phyloP scores from a whole-genome alignment of 805 yeast species.

The Isabelozyma rhagii region DNA sequence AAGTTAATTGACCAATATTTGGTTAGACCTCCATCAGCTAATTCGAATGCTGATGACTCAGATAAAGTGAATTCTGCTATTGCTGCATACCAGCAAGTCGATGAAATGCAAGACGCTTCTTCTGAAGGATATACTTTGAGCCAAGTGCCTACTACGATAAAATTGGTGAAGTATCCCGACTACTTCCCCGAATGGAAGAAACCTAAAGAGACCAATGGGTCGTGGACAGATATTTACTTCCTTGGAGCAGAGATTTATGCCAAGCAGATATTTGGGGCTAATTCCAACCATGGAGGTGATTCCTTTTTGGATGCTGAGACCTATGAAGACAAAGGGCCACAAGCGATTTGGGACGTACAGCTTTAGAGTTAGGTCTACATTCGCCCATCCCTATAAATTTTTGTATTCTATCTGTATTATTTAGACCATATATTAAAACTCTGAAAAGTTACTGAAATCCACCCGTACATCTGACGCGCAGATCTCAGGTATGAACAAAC shows the following conservation, averaged over 20 bases:
- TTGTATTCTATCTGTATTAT: not conserved
- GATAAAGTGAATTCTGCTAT: conserved; percentile 36
- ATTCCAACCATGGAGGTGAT: conserved; percentile 53
- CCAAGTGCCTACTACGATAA: conserved; percentile 81
- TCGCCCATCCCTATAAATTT: not conserved
- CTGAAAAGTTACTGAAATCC: too few relatives aligned
- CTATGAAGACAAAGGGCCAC: conserved; percentile 79
- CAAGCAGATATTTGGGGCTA: conserved; percentile 72
- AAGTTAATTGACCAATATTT: conserved; percentile 56
- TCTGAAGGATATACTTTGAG: conserved; percentile 27
- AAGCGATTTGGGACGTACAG: conserved; percentile 67
- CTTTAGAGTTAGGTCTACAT: conserved; percentile 5
- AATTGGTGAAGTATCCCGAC: conserved; percentile 72
- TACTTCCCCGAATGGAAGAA: conserved; percentile 93
- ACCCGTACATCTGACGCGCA: too few relatives aligned
- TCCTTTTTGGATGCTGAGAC: conserved; percentile 65
- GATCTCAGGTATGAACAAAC: too few relatives aligned
- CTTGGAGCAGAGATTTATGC: conserved; percentile 87
- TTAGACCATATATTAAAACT: not conserved
- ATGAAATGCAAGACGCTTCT: conserved; percentile 22
- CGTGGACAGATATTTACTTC: conserved; percentile 69
- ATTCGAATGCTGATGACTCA: conserved; percentile 18
- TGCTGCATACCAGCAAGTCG: conserved; percentile 42
- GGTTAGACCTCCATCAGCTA: conserved; percentile 29
- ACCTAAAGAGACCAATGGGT: conserved; percentile 49